Evolutionary conservation across 371 early-diverging fungal species (phyloP), one percentile per base, ranked within the genome.

Genomic region (Nosema bombycis): DNA sequence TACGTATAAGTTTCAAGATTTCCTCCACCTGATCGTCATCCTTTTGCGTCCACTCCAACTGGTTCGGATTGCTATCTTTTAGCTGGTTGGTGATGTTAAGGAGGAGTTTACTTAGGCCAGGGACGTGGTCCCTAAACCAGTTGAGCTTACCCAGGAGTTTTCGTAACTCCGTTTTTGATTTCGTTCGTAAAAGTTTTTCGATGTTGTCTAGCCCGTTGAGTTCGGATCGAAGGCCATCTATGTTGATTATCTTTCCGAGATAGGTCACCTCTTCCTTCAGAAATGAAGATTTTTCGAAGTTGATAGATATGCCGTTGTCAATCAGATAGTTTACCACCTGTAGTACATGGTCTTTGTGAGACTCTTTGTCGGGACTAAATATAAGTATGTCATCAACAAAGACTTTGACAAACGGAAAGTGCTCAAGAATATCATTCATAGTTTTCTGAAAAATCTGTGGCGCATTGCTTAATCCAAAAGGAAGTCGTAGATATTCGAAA

Each of bases 321-420:
- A 74, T 26, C 2, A 88, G 81, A 10, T 64, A 70, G 36, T 80
- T 64, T 21, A 88, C 82, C 0, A 88, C 77, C 37, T 21, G 0
- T 33, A 72, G 29, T 0, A 88, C 24, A 60, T 86, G 85, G 0
- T 70, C 14, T 0, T 80, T 0, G 73, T 88, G 88, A 21, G 84
- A 81, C n/a, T 85, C 83, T 21, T 33, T 34, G 0, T 70, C 77
- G 0, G 30, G 14, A 15, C 84, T 84, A 66, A 75, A 88, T 14
- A 88, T 72, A 0, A 88, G 64, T 28, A 88, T 83, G 77, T 89
- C 87, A 65, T 88, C 88, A 1, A 88, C 70, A 64, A 87, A 88
- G 0, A 87, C 78, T 28, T 61, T 32, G 4, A 60, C 46, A n/a
- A n/a, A n/a, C n/a, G n/a, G n/a, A n/a, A n/a, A n/a, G n/a, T n/a